phyloP scores from a whole-genome alignment of 805 yeast genomes.

The Starmerella ratchasimensis region DNA sequence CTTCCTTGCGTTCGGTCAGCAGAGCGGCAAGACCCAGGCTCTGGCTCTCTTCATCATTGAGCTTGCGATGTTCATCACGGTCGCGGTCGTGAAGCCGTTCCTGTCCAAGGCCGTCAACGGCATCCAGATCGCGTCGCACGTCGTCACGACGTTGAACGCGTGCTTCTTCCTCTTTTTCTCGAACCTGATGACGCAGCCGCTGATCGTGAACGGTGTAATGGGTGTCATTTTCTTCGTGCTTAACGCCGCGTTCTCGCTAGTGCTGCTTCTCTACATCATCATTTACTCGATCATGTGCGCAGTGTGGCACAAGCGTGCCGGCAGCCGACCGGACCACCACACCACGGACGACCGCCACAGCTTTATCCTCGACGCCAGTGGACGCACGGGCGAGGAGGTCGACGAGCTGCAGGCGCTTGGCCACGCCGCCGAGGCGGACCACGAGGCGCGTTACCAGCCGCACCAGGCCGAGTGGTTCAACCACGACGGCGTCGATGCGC shows the following conservation, averaged over 20 bases:
- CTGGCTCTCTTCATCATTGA: conserved; percentile 65
- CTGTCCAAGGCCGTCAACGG: conserved; percentile 73
- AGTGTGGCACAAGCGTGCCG: conserved; percentile 63
- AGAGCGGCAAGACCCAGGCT: conserved; percentile 69
- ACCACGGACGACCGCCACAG: conserved; percentile 88
- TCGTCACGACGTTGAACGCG: conserved; percentile 65
- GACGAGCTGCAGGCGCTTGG: conserved; percentile 55
- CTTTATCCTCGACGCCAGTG: conserved; percentile 33
- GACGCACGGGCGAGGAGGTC: conserved; percentile 17
- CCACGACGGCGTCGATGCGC: conserved; percentile 2
- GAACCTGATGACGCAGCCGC: conserved; percentile 67
- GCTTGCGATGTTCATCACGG: conserved; percentile 47
- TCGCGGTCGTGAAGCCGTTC: conserved; percentile 59
- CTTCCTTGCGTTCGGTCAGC: conserved; percentile 67
- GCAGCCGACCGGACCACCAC: conserved; percentile 69
- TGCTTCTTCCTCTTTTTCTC: conserved; percentile 78
- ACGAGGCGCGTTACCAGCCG: conserved; percentile 41
- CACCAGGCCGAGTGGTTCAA: conserved; percentile 19
- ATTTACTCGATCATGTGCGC: conserved; percentile 40
- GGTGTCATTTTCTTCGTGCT: conserved; percentile 80
- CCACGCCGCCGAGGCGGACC: conserved; percentile 68
- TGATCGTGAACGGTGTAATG: conserved; percentile 69
- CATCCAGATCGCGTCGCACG: conserved; percentile 55
- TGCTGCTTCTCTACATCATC: conserved; percentile 56
- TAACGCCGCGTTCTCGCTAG: conserved; percentile 76